These are phyloP conservation scores for Epichloe festucae DNA, from an alignment of 2,329 filamentous ascomycete genomes.

Conservation along the genomic window DNA sequence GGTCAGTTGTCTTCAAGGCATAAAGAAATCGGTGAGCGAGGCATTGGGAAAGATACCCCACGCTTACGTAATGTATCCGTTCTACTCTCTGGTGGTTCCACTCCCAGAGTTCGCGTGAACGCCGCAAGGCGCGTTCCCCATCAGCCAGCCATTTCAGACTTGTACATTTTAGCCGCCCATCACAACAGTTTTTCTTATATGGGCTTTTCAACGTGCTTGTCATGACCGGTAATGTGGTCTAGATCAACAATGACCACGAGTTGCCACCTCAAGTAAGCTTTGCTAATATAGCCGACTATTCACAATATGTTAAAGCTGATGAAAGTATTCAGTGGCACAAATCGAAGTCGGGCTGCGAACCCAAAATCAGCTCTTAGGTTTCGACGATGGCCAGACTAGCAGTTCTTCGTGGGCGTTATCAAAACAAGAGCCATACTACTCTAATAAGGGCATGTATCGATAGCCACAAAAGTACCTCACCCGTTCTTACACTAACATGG, in stretches of 20 bases:
- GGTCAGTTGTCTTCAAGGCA: no score
- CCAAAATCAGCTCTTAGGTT: neutral
- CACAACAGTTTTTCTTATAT: neutral
- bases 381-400: slow-evolving; percentile 5
- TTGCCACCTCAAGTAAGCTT: slow-evolving; percentile 2
- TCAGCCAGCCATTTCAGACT: neutral
- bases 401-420: neutral
- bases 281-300: neutral
- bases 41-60: no score
- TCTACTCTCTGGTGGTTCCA: neutral
- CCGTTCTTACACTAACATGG: neutral
- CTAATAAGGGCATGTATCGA: slow-evolving; percentile 41
- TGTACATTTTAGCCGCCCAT: neutral
- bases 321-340: slow-evolving; percentile 12
- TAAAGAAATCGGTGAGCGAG: no score
- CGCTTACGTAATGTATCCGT: neutral
- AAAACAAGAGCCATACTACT: slow-evolving; percentile 33
- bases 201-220: neutral
- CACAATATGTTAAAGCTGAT: neutral
- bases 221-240: neutral
- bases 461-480: neutral
- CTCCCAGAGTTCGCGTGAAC: neutral
- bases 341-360: slow-evolving; percentile 5
- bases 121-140: neutral
- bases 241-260: neutral